Percentiles rank a stretch among this genome's conserved stretches.
Conservation (phyloP, 495 filamentous ascomycete species). For the Astrothelium macrocarpum region DNA sequence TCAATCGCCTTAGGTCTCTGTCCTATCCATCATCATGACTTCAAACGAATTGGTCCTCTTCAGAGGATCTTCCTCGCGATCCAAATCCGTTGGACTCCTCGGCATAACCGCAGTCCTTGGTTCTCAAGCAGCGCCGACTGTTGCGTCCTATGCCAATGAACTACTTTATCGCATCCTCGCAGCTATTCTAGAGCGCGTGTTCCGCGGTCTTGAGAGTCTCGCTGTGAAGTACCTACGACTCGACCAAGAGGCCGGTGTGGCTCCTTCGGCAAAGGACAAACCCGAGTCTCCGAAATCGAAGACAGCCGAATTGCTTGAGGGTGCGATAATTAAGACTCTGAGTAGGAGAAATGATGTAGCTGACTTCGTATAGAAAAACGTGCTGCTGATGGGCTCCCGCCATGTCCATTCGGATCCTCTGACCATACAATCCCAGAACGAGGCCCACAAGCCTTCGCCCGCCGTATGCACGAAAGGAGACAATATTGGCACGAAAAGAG, state of each 20-base stretch:
- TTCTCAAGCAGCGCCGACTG: not conserved
- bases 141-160: slow-evolving; percentile 2
- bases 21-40: not conserved
- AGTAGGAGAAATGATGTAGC: not conserved
- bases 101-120: not conserved
- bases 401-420: not conserved
- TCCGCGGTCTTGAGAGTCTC: not conserved
- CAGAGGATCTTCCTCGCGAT: not conserved
- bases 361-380: not conserved
- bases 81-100: not conserved
- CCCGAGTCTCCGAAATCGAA: not conserved
- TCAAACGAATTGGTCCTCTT: not conserved
- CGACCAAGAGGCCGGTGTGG: not conserved
- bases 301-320: not conserved
- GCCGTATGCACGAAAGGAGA: not conserved
- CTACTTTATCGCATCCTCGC: not conserved
- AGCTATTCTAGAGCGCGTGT: not conserved
- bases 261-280: not conserved
- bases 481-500: not conserved
- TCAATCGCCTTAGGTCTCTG: not conserved
- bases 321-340: not conserved
- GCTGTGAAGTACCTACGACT: not conserved
- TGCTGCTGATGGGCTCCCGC: not conserved
- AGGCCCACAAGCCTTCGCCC: not conserved
- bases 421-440: not conserved